These are phyloP conservation scores for Cyclocybe aegerita DNA, from an alignment of 768 basidiomycete genomes.

Conservation along the genomic window DNA sequence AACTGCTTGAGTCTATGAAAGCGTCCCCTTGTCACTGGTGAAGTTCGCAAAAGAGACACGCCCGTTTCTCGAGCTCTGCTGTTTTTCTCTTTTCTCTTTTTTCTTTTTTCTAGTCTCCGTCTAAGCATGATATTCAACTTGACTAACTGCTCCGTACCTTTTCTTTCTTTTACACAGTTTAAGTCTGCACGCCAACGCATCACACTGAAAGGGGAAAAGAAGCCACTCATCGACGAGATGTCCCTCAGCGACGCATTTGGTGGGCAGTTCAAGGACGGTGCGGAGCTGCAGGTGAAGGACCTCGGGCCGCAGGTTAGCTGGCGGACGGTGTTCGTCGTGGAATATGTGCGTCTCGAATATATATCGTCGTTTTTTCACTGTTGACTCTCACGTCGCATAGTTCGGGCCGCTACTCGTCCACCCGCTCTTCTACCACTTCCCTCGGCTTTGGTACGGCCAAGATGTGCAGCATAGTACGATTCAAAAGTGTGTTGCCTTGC, in stretches of 20 bases:
- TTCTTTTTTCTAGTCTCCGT: background rate
- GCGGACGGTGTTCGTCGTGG: slow-evolving; percentile 85
- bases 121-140: background rate
- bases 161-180: slow-evolving; percentile 46
- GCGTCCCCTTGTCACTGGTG: too few species aligned
- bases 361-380: background rate
- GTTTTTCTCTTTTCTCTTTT: too few species aligned
- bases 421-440: slow-evolving; percentile 77
- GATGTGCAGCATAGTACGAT: slow-evolving; percentile 72
- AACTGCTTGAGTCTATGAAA: background rate
- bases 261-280: slow-evolving; percentile 53
- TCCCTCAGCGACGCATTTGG: slow-evolving; percentile 50
- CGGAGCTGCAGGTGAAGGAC: slow-evolving; percentile 80
- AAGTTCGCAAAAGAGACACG: background rate
- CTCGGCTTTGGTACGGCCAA: slow-evolving; percentile 66
- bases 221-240: slow-evolving; percentile 60
- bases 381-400: slow-evolving; percentile 36
- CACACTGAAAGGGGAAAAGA: slow-evolving; percentile 58
- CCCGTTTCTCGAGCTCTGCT: too few species aligned
- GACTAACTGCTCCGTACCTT: background rate
- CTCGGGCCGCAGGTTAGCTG: slow-evolving; percentile 89
- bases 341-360: slow-evolving; percentile 73
- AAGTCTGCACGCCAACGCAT: slow-evolving; percentile 73
- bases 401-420: slow-evolving; percentile 87
- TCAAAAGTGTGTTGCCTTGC: slow-evolving; percentile 57